Evolutionary conservation across 257 asterid genomes (phyloP), one percentile per base, ranked within the genome.

Genomic region (Thymus mandschuricus): DNA sequence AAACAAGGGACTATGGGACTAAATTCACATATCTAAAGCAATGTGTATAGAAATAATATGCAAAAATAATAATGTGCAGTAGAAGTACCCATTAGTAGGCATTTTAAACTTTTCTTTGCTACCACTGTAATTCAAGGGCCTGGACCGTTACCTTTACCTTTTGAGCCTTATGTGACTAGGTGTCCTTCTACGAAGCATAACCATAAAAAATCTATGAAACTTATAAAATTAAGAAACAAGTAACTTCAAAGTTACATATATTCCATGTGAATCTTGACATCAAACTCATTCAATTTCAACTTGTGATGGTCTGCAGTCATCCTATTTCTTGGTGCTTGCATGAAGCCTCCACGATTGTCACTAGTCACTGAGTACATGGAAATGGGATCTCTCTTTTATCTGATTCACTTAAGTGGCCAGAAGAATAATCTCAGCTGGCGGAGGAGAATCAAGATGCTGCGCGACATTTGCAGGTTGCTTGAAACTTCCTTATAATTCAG

Each of bases 331-430:
- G 99, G 99, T 55, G 99, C 99, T 71, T 95, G 98, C 81, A 88
- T 90, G 61, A 88, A 64, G 75, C 99, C 99, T 69, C 98, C 99
- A 63, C 94, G 78, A 58, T 76, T 95, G 82, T 95, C 99, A 13
- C 87, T 92, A 93, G 60, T 92, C 79, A 92, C 99, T 9, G 99
- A 94, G 78, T 94, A 89, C 89, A 89, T 94, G 98, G 99, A 94
- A 78, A 91, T 91, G 97, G 99, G 99, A 46, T 95, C 99, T 9
- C 81, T 95, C 27, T 95, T 86, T 61, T 79, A 85, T 78, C 82
- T 95, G 92, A 83, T 95, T 70, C 97, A 95, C 77, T 72, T 83
- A 54, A 92, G 99, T 68, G 97, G 98, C 74, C 98, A 88, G 81
- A 95, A 92, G 84, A 88, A 89, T 86, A 88, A 78, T 81, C 82